Evolutionary conservation across 1,139 yeast species (phyloP).

Genomic region (Yarrowia galli): DNA sequence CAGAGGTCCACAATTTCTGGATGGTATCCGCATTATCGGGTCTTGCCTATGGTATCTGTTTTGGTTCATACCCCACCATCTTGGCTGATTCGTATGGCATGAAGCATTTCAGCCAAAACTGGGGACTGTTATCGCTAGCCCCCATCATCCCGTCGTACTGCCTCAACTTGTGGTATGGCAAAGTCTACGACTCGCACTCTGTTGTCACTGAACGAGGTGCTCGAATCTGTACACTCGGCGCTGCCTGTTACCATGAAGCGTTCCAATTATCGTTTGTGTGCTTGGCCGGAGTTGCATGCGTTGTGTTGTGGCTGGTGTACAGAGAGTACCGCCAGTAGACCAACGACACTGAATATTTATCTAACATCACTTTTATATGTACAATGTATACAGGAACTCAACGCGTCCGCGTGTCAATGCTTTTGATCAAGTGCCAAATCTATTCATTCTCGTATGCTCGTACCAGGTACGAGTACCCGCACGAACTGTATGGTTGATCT

Average conservation of each 20-base stretch:
- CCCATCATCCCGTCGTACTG: conserved; percentile 50
- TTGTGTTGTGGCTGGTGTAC: conserved; percentile 46
- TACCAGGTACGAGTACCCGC: too few relatives aligned
- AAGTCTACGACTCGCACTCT: conserved; percentile 49
- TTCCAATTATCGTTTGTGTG: conserved; percentile 42
- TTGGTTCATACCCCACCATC: conserved; percentile 79
- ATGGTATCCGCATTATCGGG: conserved; percentile 67
- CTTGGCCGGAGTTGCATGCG: conserved; percentile 53
- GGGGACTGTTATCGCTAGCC: conserved; percentile 66
- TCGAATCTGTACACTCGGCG: conserved; percentile 46
- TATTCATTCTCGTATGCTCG: too few relatives aligned
- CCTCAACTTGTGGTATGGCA: conserved; percentile 50
- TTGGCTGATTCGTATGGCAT: conserved; percentile 77
- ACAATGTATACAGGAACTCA: neutral
- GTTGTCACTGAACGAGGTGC: conserved; percentile 41
- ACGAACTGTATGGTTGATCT: neutral
- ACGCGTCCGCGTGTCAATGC: too few relatives aligned
- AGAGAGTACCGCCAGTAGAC: conserved; percentile 40
- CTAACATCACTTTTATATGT: neutral
- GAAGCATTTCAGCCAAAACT: conserved; percentile 71
- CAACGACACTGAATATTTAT: conserved; percentile 15
- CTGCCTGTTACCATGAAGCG: conserved; percentile 46
- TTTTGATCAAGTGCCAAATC: neutral
- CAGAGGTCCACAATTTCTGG: conserved; percentile 53
- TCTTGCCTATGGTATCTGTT: conserved; percentile 72